Base-by-base conservation (phyloP, 306 rosid genomes). In the Chamaecrista fasciculata region DNA sequence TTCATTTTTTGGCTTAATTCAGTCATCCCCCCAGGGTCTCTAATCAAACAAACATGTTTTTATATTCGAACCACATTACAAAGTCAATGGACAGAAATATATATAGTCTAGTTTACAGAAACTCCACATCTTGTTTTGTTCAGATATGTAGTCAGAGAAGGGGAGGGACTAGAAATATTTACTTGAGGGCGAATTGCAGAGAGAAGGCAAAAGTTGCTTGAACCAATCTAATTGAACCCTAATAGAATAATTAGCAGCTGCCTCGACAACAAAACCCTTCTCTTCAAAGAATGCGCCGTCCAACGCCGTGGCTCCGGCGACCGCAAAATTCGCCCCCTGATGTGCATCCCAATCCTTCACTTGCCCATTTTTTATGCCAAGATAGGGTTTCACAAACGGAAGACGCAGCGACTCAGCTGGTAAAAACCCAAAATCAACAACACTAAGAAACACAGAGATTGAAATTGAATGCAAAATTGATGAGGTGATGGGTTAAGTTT, bases 221-320 rank as follows among this genome's bases (percentile, higher is more conserved):
- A 86, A 86, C 84, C 86, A 84, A 31, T 76, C 59, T 25, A 89
- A 11, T 67, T 88, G 91, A 74, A 78, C 79, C 11, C 63, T 20
- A 2, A 88, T 71, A 75, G 91, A 81, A 37, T 61, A 66, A 55
- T 83, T 78, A 0, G 86, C 51, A n/a, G 53, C 6, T 0, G 8
- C 46, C 1, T 23, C 52, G 31, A 77, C 71, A 31, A 11, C 3
- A 29, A 64, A 63, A 39, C 87, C 86, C 57, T 52, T 79, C 14
- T 79, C 71, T 49, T 59, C 73, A 56, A 81, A 83, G 82, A 77
- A 80, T 21, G 34, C 21, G 0, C 44, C 44, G 21, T 65, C 78
- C 68, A 86, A 71, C 8, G 87, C 91, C 0, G 95, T 79, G 14
- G 89, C 87, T 71, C 95, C 95, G 4, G 59, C 72, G 14, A 86